Conservation (phyloP, 2,329 filamentous ascomycete genomes). For the Pyricularia grisea region DNA sequence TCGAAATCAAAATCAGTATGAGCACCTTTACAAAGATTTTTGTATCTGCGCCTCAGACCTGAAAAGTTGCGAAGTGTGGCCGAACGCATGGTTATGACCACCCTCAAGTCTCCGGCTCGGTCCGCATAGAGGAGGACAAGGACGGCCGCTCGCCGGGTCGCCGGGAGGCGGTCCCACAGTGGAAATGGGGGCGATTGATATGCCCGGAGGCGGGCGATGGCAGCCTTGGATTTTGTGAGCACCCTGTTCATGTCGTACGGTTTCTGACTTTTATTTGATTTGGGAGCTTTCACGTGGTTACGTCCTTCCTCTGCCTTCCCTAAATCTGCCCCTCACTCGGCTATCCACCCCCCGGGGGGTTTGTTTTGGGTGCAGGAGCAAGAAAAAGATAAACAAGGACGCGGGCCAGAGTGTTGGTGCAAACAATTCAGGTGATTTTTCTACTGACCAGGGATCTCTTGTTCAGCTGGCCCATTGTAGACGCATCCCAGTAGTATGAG, state of each 20-base stretch:
- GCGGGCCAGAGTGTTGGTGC: neutral
- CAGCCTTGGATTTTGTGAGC: constrained; percentile 36
- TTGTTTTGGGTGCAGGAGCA: neutral
- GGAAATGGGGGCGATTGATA: constrained; percentile 53
- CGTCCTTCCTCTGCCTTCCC: neutral
- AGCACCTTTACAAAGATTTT: neutral
- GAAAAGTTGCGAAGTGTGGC: constrained; percentile 57
- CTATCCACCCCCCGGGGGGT: neutral
- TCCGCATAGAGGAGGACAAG: constrained; percentile 84
- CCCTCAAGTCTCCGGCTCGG: constrained; percentile 64
- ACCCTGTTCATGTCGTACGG: constrained; percentile 9
- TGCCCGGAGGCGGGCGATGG: constrained; percentile 49
- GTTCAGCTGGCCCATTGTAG: constrained; percentile 48
- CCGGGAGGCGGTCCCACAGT: constrained; percentile 51
- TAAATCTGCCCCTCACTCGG: neutral
- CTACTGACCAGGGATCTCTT: constrained; percentile 42
- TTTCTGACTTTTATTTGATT: constrained; percentile 5
- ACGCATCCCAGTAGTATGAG: constrained; percentile 47
- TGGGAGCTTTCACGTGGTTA: neutral
- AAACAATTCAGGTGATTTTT: neutral
- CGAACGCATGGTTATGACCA: constrained; percentile 61
- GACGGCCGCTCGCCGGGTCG: constrained; percentile 71
- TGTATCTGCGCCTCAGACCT: constrained; percentile 23
- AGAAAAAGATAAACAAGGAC: neutral
- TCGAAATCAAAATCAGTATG: neutral